Base-by-base conservation (phyloP, 768 basidiomycete species). In the Tubosaeta brunneosetosa region DNA sequence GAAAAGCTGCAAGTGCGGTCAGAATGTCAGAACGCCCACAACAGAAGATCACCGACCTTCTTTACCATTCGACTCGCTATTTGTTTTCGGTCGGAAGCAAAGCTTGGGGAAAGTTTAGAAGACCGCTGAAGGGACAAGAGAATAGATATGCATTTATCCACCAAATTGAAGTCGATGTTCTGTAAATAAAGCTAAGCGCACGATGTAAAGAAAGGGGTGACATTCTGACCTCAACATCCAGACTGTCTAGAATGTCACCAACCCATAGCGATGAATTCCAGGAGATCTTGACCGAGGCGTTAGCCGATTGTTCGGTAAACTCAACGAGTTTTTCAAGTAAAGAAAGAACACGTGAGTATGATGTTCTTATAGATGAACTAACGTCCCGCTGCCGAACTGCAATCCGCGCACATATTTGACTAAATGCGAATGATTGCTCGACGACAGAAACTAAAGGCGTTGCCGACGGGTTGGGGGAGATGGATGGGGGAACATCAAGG, bases 181-280 rank as follows among this genome's bases (percentile, higher is more conserved):
- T 56, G 49, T 40, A 47, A 56, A 52, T 55, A 17, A 27, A 34
- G 47, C 36, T 58, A 32, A 59, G 50, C 27, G 12, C 27, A 38
- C 31, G 6, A 48, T 26, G 17, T 29, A 2, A 41, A 47, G 33
- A 29, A 25, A 47, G 32, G 12, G 19, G 16, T 3, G 47, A 45
- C 1, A 3, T 32, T 48, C 75, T 47, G 50, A 88, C 82, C 73
- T 85, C 80, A 49, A 78, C 68, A 48, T 83, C 74, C 38, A 91
- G 66, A 32, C 70, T 76, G 11, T 73, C 61, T 6, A 92, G 71
- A 43, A 90, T 57, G 7, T 66, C 65, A 2, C 73, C 60, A 6
- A 88, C 67, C 93, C 93, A 97, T 26, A 69, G 62, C 0, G 68
- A 61, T 5, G 89, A 83, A 41, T 83, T 66, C 90, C 90, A 92